These are phyloP conservation scores for Colletotrichum liriopes DNA, from an alignment of 2,329 filamentous ascomycete genomes.

Conservation along the genomic window DNA sequence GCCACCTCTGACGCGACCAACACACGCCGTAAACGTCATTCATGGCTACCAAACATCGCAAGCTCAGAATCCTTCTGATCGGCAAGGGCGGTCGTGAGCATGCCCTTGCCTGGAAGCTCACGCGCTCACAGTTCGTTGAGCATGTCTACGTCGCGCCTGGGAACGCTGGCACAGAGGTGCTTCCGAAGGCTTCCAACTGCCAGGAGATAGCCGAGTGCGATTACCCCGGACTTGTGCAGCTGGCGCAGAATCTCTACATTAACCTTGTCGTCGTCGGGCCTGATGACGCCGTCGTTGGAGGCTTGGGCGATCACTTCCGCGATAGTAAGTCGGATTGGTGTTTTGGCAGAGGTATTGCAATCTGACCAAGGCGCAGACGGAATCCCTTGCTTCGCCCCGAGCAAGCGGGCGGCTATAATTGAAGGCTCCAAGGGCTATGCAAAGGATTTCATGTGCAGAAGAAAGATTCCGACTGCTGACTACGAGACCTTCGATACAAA, in stretches of 20 bases:
- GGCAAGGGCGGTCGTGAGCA: constrained; percentile 97
- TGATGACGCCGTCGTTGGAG: too few species aligned
- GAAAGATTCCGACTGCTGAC: constrained; percentile 90
- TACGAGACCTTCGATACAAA: constrained; percentile 85
- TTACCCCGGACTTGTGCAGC: constrained; percentile 82
- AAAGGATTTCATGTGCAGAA: constrained; percentile 96
- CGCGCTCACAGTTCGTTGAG: constrained; percentile 84
- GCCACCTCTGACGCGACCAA: neutral
- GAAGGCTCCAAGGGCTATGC: constrained; percentile 98
- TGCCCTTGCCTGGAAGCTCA: constrained; percentile 93
- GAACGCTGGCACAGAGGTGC: constrained; percentile 86
- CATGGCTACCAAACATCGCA: neutral
- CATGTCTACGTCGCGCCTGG: constrained; percentile 81
- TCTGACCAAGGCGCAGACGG: constrained; percentile 60
- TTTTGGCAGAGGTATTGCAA: neutral
- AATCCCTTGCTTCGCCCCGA: constrained; percentile 89
- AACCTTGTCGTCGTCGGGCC: constrained; percentile 78
- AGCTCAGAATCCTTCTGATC: constrained; percentile 83
- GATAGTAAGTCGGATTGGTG: constrained; percentile 43
- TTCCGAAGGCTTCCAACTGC: constrained; percentile 81
- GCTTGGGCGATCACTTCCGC: constrained; percentile 85
- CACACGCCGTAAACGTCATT: neutral
- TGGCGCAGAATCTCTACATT: constrained; percentile 81
- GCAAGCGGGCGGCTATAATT: constrained; percentile 86
- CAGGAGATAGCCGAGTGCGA: constrained; percentile 79